phyloP scores from a whole-genome alignment of 1,139 yeast species.

The Saccharomyces hybrid region DNA sequence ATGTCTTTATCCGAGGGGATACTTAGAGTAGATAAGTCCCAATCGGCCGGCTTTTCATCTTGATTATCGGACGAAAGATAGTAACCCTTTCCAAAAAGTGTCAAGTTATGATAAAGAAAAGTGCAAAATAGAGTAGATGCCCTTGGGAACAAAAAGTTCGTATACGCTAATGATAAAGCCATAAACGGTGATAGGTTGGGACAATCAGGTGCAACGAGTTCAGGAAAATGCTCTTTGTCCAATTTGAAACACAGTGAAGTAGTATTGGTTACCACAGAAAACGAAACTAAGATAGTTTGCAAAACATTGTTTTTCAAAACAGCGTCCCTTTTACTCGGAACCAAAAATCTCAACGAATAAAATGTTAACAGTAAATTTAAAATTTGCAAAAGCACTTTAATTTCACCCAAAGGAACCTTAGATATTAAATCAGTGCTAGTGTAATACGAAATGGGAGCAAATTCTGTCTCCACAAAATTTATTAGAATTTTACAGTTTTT shows the following conservation, averaged over 20 bases:
- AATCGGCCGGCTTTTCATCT: slow-evolving; percentile 4
- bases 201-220: not conserved
- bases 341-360: slow-evolving; percentile 1
- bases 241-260: slow-evolving; percentile 6
- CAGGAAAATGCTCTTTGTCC: slow-evolving; percentile 4
- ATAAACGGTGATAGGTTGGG: slow-evolving; percentile 2
- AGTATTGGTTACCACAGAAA: slow-evolving; percentile 6
- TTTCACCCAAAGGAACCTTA: slow-evolving; percentile 10
- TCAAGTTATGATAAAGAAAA: slow-evolving; percentile 14
- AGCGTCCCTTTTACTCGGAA: not conserved
- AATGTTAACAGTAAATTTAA: slow-evolving; percentile 1
- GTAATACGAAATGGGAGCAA: slow-evolving; percentile 15
- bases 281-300: slow-evolving; percentile 3
- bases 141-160: slow-evolving; percentile 8
- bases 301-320: slow-evolving; percentile 2
- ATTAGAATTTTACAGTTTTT: slow-evolving; percentile 9
- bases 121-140: slow-evolving; percentile 13
- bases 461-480: slow-evolving; percentile 18
- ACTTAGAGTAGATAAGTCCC: slow-evolving; percentile 14
- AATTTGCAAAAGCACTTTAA: slow-evolving; percentile 7
- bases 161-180: slow-evolving; percentile 2
- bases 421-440: slow-evolving; percentile 12
- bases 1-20: slow-evolving; percentile 7
- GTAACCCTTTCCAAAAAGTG: slow-evolving; percentile 16
- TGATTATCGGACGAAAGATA: slow-evolving; percentile 5